Evolutionary conservation across 2,329 filamentous ascomycete genomes (phyloP).

Genomic region (Colletotrichum acutatum): DNA sequence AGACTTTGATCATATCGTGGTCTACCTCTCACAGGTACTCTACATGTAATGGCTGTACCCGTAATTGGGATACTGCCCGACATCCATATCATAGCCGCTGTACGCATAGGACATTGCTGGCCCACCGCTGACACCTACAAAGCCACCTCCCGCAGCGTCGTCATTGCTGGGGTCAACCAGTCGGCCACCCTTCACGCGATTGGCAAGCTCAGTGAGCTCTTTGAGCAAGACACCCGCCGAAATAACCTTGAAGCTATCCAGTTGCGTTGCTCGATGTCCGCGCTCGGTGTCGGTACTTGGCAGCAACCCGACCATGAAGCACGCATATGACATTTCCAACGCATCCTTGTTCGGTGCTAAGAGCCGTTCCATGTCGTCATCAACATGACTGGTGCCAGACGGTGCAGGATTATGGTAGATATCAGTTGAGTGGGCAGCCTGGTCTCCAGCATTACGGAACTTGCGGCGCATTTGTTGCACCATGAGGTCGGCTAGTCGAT

Average conservation of each 20-base stretch:
- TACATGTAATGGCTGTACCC: conserved; percentile 19
- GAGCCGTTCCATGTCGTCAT: conserved; percentile 18
- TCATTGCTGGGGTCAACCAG: background rate
- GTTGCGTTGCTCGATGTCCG: background rate
- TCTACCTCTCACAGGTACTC: background rate
- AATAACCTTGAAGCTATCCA: conserved; percentile 51
- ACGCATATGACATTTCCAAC: conserved; percentile 49
- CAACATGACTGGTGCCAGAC: background rate
- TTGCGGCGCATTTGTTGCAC: conserved; percentile 47
- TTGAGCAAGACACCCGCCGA: conserved; percentile 49
- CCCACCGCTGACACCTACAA: conserved; percentile 20
- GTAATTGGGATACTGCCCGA: conserved; percentile 30
- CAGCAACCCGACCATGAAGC: conserved; percentile 42
- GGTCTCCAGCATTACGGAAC: background rate
- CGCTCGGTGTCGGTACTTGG: conserved; percentile 33
- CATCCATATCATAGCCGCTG: conserved; percentile 27
- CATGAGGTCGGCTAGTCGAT: conserved; percentile 56
- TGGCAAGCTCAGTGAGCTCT: conserved; percentile 39
- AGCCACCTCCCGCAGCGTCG: background rate
- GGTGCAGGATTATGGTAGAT: background rate
- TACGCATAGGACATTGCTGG: conserved; percentile 11
- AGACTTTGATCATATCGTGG: background rate
- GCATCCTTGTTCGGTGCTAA: conserved; percentile 38
- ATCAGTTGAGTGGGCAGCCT: background rate
- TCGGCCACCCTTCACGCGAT: conserved; percentile 5